phyloP scores from a whole-genome alignment of 2,329 filamentous ascomycete species.

The Colletotrichum viniferum region DNA sequence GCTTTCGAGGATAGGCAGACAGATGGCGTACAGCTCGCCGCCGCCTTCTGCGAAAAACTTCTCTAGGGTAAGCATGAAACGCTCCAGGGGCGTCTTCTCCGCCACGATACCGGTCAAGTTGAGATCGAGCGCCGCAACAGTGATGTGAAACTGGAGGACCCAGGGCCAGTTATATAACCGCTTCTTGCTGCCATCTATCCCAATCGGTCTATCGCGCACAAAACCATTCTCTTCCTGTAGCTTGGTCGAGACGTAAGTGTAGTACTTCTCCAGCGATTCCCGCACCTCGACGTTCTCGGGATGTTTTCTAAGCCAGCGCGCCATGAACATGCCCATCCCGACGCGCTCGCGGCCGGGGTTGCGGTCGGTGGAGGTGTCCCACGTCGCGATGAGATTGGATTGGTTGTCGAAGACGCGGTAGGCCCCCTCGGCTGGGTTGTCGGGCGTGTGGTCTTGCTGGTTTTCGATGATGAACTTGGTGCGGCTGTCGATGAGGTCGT shows the following conservation, averaged over 20 bases:
- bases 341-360: slow-evolving; percentile 18
- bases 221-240: not conserved
- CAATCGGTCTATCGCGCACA: not conserved
- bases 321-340: slow-evolving; percentile 11
- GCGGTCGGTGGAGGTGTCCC: not conserved
- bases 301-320: not conserved
- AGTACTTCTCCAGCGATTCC: not conserved
- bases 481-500: not conserved
- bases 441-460: not conserved
- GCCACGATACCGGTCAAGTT: not conserved
- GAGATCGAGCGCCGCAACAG: not conserved
- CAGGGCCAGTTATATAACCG: slow-evolving; percentile 14
- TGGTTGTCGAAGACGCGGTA: slow-evolving; percentile 17
- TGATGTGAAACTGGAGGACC: slow-evolving; percentile 9
- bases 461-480: slow-evolving; percentile 9
- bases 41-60: slow-evolving; percentile 10
- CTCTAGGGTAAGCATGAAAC: slow-evolving; percentile 1
- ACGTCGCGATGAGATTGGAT: not conserved
- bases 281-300: not conserved
- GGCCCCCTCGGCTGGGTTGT: not conserved
- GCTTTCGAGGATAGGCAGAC: not conserved
- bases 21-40: slow-evolving; percentile 1
- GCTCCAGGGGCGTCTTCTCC: not conserved
- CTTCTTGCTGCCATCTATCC: not conserved
- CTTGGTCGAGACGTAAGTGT: slow-evolving; percentile 2